These are phyloP conservation scores for Lactifluus pinguis DNA, from an alignment of 768 basidiomycete genomes.

Conservation along the genomic window DNA sequence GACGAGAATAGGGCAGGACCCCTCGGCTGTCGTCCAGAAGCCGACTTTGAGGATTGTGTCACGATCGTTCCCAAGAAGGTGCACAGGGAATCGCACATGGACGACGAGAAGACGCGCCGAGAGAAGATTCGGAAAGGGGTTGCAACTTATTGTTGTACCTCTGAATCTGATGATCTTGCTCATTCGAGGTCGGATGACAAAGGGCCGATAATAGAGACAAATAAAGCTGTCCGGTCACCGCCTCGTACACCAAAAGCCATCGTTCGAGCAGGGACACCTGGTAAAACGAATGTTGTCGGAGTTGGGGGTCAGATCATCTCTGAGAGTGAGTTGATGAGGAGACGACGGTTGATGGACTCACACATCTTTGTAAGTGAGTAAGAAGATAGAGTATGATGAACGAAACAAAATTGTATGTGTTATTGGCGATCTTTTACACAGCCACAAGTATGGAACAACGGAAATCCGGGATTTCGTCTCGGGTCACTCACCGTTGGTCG, in stretches of 20 bases:
- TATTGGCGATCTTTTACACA: conserved; percentile 13
- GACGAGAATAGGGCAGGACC: conserved; percentile 22
- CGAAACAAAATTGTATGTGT: neutral
- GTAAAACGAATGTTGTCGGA: conserved; percentile 34
- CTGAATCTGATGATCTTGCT: neutral
- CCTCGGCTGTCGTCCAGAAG: conserved; percentile 37
- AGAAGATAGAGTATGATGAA: no score
- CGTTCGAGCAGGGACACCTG: conserved; percentile 11
- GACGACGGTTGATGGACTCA: conserved; percentile 67
- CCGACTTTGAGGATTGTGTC: conserved; percentile 65
- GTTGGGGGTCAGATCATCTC: conserved; percentile 62
- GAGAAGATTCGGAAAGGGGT: conserved; percentile 9
- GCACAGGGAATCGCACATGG: conserved; percentile 21
- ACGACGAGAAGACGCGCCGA: conserved; percentile 20
- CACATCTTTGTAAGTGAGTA: conserved; percentile 42
- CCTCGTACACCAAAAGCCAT: conserved; percentile 6
- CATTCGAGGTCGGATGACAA: neutral
- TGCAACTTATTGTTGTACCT: neutral
- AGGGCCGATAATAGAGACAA: neutral
- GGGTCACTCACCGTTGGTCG: neutral
- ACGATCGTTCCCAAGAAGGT: conserved; percentile 63
- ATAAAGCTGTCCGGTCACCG: conserved; percentile 1
- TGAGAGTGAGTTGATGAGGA: conserved; percentile 71
- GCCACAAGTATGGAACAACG: conserved; percentile 3
- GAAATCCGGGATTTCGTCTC: neutral